A percentile compares a stretch with the other conserved stretches of the same genome.
Evolutionary conservation across 371 early-diverging fungal genomes (phyloP).

Genomic region (Apophysomyces variabilis): DNA sequence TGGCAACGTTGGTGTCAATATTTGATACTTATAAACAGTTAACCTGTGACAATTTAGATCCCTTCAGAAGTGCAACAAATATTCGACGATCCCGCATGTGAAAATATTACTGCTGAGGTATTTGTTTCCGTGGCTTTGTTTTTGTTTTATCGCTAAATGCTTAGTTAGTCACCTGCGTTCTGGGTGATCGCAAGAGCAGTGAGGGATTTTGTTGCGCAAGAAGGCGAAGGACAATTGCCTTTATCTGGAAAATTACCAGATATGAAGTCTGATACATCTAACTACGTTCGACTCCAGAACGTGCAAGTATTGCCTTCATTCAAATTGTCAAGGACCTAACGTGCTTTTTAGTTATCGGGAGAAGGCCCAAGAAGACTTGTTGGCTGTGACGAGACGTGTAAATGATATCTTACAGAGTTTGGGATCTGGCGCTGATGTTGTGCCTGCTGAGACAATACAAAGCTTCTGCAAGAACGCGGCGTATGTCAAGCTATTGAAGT

Average conservation of each 20-base stretch:
- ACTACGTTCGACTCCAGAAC: slow-evolving; percentile 83
- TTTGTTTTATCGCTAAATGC: not conserved
- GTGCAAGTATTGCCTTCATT: slow-evolving; percentile 53
- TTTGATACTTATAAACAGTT: not conserved
- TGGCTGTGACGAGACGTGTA: slow-evolving; percentile 60
- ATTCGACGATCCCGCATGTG: slow-evolving; percentile 57
- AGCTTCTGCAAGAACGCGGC: slow-evolving; percentile 86
- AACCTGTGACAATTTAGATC: slow-evolving; percentile 31
- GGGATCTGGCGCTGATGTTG: slow-evolving; percentile 51
- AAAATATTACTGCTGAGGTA: slow-evolving; percentile 56
- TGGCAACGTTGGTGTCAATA: slow-evolving; percentile 5
- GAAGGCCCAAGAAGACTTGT: slow-evolving; percentile 78
- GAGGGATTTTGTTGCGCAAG: slow-evolving; percentile 75
- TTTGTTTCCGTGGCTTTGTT: not conserved
- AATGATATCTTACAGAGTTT: slow-evolving; percentile 50
- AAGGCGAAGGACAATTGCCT: slow-evolving; percentile 80
- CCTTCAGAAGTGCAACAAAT: slow-evolving; percentile 54
- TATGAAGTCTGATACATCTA: slow-evolving; percentile 93
- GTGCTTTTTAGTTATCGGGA: slow-evolving; percentile 65
- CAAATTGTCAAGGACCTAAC: not conserved
- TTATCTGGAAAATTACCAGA: slow-evolving; percentile 89
- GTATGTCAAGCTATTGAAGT: slow-evolving; percentile 68
- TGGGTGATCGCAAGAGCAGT: slow-evolving; percentile 88
- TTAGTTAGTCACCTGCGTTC: slow-evolving; percentile 74
- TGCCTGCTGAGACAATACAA: slow-evolving; percentile 74